Percentiles rank a stretch among this genome's conserved stretches.
phyloP scores from a whole-genome alignment of 768 basidiomycete genomes.

The Dioszegia hungarica region DNA sequence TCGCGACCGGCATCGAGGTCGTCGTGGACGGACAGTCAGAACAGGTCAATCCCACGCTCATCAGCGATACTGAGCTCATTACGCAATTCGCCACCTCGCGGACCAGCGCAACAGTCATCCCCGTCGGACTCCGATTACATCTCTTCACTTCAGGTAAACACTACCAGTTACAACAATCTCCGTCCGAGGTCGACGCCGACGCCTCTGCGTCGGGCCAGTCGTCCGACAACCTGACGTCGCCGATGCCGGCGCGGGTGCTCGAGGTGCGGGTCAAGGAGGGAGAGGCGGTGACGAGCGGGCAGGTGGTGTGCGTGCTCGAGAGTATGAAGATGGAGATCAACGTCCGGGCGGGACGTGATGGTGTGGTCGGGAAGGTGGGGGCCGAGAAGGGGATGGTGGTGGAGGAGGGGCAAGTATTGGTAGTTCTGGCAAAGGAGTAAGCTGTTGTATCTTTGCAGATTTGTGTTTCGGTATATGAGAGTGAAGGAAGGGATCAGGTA shows the following conservation, averaged over 20 bases:
- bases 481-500: constrained; percentile 14
- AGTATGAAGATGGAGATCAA: constrained; percentile 98
- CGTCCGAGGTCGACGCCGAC: constrained; percentile 51
- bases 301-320: constrained; percentile 76
- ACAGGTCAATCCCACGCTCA: constrained; percentile 37
- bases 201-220: not conserved
- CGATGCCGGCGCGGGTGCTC: constrained; percentile 91
- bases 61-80: constrained; percentile 54
- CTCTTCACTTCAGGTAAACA: constrained; percentile 62
- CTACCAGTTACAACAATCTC: constrained; percentile 58
- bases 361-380: constrained; percentile 65
- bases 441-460: not conserved
- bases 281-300: constrained; percentile 72
- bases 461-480: constrained; percentile 2
- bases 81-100: constrained; percentile 57
- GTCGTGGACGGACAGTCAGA: constrained; percentile 1
- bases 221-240: constrained; percentile 45
- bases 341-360: constrained; percentile 64
- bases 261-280: constrained; percentile 76
- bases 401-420: constrained; percentile 56
- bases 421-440: constrained; percentile 15
- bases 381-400: constrained; percentile 88
- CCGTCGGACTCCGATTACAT: constrained; percentile 69
- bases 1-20: constrained; percentile 3
- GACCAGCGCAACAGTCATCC: constrained; percentile 64